A percentile compares a stretch with the other conserved stretches of the same genome.
Conservation (phyloP, 2,329 filamentous ascomycete genomes). For the Nothopassalora personata region DNA sequence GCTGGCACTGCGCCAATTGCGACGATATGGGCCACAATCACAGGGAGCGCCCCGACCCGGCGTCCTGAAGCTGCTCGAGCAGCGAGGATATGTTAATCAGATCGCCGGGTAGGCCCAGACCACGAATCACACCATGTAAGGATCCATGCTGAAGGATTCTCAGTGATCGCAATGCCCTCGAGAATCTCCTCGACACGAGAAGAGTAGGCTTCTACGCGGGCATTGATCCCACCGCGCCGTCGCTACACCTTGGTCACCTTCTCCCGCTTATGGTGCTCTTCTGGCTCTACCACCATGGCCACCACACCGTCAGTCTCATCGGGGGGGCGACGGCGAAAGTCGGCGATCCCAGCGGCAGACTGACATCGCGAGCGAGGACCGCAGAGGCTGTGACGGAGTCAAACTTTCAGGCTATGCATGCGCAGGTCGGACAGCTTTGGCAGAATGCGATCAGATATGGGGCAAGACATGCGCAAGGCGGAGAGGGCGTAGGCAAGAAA, state of each 20-base stretch:
- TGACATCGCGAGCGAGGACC: slow-evolving; percentile 55
- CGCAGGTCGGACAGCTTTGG: slow-evolving; percentile 69
- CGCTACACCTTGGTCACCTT: slow-evolving; percentile 74
- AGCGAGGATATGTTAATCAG: slow-evolving; percentile 69
- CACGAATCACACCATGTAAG: not conserved
- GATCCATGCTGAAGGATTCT: not conserved
- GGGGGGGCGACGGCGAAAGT: slow-evolving; percentile 66
- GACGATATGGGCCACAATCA: not conserved
- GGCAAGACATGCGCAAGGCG: slow-evolving; percentile 57
- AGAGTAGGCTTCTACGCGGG: slow-evolving; percentile 72
- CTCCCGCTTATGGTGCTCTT: slow-evolving; percentile 77
- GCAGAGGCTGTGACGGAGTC: slow-evolving; percentile 50
- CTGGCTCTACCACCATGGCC: slow-evolving; percentile 76
- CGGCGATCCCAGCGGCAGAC: slow-evolving; percentile 70
- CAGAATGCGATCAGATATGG: slow-evolving; percentile 63
- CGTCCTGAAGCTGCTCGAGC: slow-evolving; percentile 58
- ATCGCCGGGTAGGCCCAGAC: slow-evolving; percentile 59
- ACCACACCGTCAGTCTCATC: slow-evolving; percentile 58
- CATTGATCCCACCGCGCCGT: slow-evolving; percentile 74
- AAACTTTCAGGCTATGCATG: slow-evolving; percentile 64
- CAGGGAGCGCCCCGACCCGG: slow-evolving; percentile 3
- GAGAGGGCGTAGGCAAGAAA: slow-evolving; percentile 60
- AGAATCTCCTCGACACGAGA: slow-evolving; percentile 58
- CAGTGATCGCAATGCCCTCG: slow-evolving; percentile 50
- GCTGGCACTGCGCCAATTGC: not conserved